These are phyloP conservation scores for Arthroderma uncinatum DNA, from an alignment of 2,329 filamentous ascomycete species.

Conservation along the genomic window DNA sequence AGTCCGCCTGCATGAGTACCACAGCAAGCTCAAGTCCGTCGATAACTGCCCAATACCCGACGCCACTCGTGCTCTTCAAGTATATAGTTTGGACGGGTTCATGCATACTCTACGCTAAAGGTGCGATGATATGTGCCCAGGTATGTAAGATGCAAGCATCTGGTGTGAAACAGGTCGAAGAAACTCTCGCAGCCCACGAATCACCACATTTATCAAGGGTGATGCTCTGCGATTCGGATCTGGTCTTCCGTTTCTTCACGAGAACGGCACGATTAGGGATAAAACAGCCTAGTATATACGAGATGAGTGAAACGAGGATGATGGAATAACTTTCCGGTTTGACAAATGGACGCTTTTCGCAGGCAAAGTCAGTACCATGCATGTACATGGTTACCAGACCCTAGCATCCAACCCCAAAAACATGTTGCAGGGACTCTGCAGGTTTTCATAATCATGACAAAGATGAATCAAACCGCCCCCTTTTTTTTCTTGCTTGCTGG, in stretches of 20 bases:
- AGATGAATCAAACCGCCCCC: background rate
- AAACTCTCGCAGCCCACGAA: background rate
- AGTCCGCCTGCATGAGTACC: background rate
- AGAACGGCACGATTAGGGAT: background rate
- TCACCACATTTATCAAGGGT: background rate
- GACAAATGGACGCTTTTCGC: background rate
- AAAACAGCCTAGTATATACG: background rate
- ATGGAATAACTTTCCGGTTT: background rate
- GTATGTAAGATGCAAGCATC: background rate
- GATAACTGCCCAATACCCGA: background rate
- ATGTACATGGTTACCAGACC: background rate
- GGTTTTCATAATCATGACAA: constrained; percentile 3
- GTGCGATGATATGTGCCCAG: background rate
- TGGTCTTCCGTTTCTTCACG: background rate
- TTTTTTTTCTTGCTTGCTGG: background rate
- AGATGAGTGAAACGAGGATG: background rate
- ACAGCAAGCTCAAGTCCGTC: background rate
- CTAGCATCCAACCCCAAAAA: background rate
- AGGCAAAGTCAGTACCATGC: background rate
- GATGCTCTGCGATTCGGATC: background rate
- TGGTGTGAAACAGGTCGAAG: background rate
- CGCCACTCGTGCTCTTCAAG: background rate
- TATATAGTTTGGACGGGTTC: background rate
- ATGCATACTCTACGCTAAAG: background rate
- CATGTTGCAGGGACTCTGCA: constrained; percentile 3